Percentiles rank a stretch among this genome's conserved stretches.
Evolutionary conservation across 208 protist genomes (phyloP).

Genomic region (Leishmania braziliensis): DNA sequence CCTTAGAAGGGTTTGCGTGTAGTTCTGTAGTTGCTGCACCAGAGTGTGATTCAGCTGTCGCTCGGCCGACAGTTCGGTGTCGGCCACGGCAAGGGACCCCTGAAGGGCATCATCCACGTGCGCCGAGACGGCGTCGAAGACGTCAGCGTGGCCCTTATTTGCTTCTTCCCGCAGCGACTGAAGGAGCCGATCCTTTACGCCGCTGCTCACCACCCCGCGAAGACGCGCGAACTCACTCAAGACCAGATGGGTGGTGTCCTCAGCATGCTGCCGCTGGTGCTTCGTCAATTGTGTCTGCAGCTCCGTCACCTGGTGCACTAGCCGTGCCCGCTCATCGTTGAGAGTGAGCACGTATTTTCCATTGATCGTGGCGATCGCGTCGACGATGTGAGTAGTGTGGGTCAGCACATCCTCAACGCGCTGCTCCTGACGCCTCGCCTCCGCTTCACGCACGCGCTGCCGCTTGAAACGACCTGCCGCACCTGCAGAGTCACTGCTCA

Average conservation of each 20-base stretch:
- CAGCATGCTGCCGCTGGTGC: constrained; percentile 2
- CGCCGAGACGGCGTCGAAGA: constrained; percentile 16
- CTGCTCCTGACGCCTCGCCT: constrained; percentile 16
- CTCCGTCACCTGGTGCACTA: constrained; percentile 1
- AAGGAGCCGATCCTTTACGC: constrained; percentile 26
- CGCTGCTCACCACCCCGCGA: constrained; percentile 6
- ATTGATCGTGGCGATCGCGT: constrained; percentile 29
- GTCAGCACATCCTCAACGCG: constrained; percentile 35
- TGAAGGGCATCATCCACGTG: constrained; percentile 28
- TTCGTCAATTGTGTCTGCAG: constrained; percentile 18
- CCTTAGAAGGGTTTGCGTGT: constrained; percentile 34
- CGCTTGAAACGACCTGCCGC: constrained; percentile 11
- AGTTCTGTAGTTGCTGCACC: constrained; percentile 40
- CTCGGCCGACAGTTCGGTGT: constrained; percentile 40
- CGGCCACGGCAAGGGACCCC: constrained; percentile 19
- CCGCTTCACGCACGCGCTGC: constrained; percentile 27
- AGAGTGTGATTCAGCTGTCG: constrained; percentile 48
- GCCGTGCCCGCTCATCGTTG: constrained; percentile 18
- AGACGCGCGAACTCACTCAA: constrained; percentile 14
- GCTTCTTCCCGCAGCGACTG: constrained; percentile 12
- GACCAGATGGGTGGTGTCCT: constrained; percentile 12
- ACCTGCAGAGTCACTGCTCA: neutral
- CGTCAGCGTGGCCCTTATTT: constrained; percentile 9
- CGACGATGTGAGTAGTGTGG: constrained; percentile 32
- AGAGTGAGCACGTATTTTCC: constrained; percentile 23